These are phyloP conservation scores for Friedmanniomyces simplex DNA, from an alignment of 495 filamentous ascomycete genomes.

Conservation along the genomic window DNA sequence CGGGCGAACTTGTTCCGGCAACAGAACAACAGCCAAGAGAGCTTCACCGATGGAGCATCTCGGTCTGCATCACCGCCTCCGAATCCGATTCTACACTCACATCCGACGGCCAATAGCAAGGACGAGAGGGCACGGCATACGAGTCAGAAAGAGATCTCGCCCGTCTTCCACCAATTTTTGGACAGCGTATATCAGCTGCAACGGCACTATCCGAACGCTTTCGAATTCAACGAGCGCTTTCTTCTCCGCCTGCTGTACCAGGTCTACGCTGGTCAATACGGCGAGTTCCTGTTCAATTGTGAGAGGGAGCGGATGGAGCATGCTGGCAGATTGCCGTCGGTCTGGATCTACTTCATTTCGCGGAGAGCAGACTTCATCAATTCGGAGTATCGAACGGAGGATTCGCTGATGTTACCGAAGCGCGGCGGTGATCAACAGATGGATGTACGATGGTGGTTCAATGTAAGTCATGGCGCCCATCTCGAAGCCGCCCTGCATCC, in stretches of 20 bases:
- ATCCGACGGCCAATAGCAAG: slow-evolving; percentile 28
- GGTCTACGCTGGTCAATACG: slow-evolving; percentile 91
- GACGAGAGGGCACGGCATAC: slow-evolving; percentile 44
- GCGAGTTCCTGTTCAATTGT: slow-evolving; percentile 90
- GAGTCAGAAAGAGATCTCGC: slow-evolving; percentile 77
- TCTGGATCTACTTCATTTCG: slow-evolving; percentile 91
- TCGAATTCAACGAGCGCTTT: slow-evolving; percentile 96
- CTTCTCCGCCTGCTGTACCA: slow-evolving; percentile 85
- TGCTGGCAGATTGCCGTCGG: slow-evolving; percentile 65
- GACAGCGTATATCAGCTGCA: slow-evolving; percentile 90
- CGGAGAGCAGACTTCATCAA: slow-evolving; percentile 72
- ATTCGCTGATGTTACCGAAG: slow-evolving; percentile 74
- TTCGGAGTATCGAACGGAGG: slow-evolving; percentile 63
- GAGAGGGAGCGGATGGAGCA: slow-evolving; percentile 81
- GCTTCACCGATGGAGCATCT: slow-evolving; percentile 43
- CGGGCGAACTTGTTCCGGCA: slow-evolving; percentile 16
- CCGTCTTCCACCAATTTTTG: slow-evolving; percentile 96
- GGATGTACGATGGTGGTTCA: slow-evolving; percentile 81
- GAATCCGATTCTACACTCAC: slow-evolving; percentile 36
- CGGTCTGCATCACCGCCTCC: slow-evolving; percentile 16
- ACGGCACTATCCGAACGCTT: slow-evolving; percentile 75
- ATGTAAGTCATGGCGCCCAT: slow-evolving; percentile 27
- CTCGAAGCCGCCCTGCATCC: too few species aligned
- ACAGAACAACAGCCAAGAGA: slow-evolving; percentile 52
- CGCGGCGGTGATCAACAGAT: slow-evolving; percentile 14